These are phyloP conservation scores for Scedosporium boydii DNA, from an alignment of 2,329 filamentous ascomycete genomes.

Conservation along the genomic window DNA sequence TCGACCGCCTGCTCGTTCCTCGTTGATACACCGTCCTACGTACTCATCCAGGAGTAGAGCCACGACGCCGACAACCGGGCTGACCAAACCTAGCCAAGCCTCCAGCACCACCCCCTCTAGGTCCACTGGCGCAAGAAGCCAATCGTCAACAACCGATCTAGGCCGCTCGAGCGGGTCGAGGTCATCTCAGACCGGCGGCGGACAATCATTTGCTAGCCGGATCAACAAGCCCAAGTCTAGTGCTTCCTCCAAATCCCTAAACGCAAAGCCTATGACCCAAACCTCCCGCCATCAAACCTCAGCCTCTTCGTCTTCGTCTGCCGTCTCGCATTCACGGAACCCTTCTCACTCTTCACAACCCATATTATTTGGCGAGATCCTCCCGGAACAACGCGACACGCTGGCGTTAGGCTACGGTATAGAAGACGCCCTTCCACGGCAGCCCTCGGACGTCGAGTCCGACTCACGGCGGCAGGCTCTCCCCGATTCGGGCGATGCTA, in stretches of 20 bases:
- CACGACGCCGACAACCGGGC: background rate
- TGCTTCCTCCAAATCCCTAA: constrained; percentile 20
- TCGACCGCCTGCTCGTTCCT: constrained; percentile 1
- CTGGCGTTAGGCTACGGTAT: constrained; percentile 53
- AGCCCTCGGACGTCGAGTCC: background rate
- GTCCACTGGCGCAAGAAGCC: background rate
- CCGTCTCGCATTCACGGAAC: background rate
- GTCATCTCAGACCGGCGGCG: constrained; percentile 25
- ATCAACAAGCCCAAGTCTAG: constrained; percentile 34
- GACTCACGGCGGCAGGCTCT: background rate
- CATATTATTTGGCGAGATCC: constrained; percentile 67
- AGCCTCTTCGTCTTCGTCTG: constrained; percentile 15
- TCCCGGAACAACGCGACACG: constrained; percentile 46
- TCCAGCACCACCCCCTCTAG: background rate
- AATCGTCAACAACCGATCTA: background rate
- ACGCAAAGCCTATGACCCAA: constrained; percentile 33
- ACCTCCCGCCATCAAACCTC: constrained; percentile 22
- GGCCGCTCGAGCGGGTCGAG: background rate
- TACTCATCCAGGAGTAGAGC: constrained; percentile 2
- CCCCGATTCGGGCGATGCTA: background rate
- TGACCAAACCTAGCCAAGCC: background rate
- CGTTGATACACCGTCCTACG: constrained; percentile 5
- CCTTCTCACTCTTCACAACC: constrained; percentile 7
- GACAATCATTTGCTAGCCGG: constrained; percentile 51
- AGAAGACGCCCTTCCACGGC: constrained; percentile 20